Conservation (phyloP, 345 rosid genomes). For the Eucalyptus microcorys region DNA sequence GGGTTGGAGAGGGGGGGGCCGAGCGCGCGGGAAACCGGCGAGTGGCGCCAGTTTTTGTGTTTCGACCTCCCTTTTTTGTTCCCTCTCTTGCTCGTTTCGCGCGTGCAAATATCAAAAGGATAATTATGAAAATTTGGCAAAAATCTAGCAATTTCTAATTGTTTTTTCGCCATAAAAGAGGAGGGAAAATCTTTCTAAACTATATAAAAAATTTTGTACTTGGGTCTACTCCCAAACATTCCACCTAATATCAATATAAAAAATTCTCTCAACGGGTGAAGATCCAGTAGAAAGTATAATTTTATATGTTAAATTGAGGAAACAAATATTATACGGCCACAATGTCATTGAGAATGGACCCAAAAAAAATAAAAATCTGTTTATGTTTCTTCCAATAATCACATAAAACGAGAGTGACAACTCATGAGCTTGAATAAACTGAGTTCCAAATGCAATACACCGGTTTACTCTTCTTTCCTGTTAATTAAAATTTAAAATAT, state of each 20-base stretch:
- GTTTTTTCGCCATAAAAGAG: background rate
- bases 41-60: background rate
- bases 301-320: background rate
- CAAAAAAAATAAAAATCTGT: background rate
- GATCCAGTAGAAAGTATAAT: background rate
- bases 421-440: background rate
- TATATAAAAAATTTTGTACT: background rate
- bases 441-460: background rate
- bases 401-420: background rate
- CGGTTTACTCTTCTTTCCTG: background rate
- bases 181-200: background rate
- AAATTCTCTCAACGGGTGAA: background rate
- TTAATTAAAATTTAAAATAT: background rate
- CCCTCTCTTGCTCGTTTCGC: background rate
- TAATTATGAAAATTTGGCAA: background rate
- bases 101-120: background rate
- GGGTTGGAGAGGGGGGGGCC: background rate
- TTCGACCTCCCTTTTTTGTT: background rate
- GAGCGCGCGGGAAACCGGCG: background rate
- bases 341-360: background rate
- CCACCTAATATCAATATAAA: background rate
- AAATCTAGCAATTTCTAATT: background rate
- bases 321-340: background rate
- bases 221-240: background rate
- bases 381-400: background rate